A percentile compares a stretch with the other conserved stretches of the same genome.
phyloP scores from a whole-genome alignment of 164 flowering plant genomes.

The Aristolochia contorta region DNA sequence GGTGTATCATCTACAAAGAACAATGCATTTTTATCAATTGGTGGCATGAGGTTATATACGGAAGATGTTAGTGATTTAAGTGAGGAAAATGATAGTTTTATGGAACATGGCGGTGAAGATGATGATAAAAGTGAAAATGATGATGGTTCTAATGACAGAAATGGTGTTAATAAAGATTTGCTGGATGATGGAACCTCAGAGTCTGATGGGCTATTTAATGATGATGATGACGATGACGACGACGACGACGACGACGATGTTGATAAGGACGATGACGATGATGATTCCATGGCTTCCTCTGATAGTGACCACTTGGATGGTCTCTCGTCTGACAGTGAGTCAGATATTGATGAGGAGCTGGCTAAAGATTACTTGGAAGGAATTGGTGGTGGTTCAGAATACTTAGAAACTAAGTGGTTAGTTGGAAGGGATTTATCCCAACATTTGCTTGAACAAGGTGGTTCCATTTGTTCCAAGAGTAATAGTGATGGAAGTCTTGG shows the following conservation, averaged over 20 bases:
- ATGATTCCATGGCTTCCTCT: constrained; percentile 9
- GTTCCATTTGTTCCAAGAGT: constrained; percentile 32
- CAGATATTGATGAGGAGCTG: constrained; percentile 73
- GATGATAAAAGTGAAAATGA: constrained; percentile 6
- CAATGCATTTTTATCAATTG: constrained; percentile 70
- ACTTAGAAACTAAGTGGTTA: constrained; percentile 45
- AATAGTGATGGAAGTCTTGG: constrained; percentile 34
- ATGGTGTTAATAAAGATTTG: constrained; percentile 17
- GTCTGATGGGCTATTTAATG: constrained; percentile 17
- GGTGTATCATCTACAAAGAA: constrained; percentile 28
- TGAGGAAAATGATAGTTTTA: constrained; percentile 36
- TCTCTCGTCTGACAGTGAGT: constrained; percentile 32
- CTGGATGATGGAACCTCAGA: constrained; percentile 26
- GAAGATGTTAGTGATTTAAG: constrained; percentile 44
- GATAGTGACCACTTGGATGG: constrained; percentile 22
- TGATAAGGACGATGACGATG: constrained; percentile 7
- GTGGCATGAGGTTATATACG: constrained; percentile 65
- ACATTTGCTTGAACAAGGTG: constrained; percentile 29
- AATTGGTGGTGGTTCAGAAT: constrained; percentile 58
- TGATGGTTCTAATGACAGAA: no score
- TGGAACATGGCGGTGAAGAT: constrained; percentile 1
- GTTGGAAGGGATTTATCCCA: constrained; percentile 11
- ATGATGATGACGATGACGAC: constrained; percentile 14
- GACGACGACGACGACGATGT: constrained; percentile 5
- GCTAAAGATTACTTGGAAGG: constrained; percentile 81